A percentile compares a stretch with the other conserved stretches of the same genome.
phyloP scores from a whole-genome alignment of 129 eudicot species.

The Ambrosia artemisiifolia region DNA sequence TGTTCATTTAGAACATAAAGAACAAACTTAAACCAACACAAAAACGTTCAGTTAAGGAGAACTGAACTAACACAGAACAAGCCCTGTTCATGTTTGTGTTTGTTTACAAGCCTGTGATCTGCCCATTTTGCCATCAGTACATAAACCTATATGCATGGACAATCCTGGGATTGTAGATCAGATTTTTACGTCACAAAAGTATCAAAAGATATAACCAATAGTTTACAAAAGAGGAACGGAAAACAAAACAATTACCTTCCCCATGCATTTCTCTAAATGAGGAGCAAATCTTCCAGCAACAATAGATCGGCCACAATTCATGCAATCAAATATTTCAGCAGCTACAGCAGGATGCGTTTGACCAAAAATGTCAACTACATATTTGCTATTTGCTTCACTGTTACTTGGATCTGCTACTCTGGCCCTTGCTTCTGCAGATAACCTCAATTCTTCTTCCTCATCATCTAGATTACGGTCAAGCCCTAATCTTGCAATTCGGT shows the following conservation, averaged over 20 bases:
- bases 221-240: background rate
- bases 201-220: background rate
- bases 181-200: background rate
- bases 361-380: slow-evolving; percentile 86
- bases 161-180: background rate
- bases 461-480: slow-evolving; percentile 82
- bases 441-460: slow-evolving; percentile 83
- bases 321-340: slow-evolving; percentile 79
- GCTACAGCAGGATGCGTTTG: slow-evolving; percentile 98
- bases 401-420: slow-evolving; percentile 79
- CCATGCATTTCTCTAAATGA: slow-evolving; percentile 99
- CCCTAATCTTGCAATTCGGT: slow-evolving; percentile 83
- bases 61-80: too few species aligned
- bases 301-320: slow-evolving; percentile 89
- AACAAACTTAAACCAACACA: too few species aligned
- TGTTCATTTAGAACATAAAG: too few species aligned
- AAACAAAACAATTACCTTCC: slow-evolving; percentile 57
- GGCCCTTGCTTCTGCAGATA: slow-evolving; percentile 86
- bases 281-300: slow-evolving; percentile 96
- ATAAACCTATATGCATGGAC: too few species aligned
- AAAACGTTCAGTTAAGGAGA: too few species aligned
- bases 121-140: too few species aligned
- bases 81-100: too few species aligned
- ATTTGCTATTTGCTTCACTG: slow-evolving; percentile 75
- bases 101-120: too few species aligned